These are phyloP conservation scores for Colletotrichum karsti DNA, from an alignment of 2,329 filamentous ascomycete species.

Conservation along the genomic window DNA sequence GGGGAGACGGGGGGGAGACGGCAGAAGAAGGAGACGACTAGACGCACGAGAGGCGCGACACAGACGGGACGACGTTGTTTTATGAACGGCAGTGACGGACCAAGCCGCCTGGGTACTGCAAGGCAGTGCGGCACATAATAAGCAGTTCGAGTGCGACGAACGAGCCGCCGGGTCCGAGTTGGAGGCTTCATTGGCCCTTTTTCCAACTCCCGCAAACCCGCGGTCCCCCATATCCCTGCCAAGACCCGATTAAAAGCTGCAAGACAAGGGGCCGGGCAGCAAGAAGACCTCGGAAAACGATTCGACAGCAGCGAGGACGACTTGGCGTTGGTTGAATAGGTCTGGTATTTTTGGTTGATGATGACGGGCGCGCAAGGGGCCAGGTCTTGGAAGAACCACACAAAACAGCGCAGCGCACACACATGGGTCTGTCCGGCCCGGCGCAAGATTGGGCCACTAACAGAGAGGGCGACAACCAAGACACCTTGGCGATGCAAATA, in stretches of 20 bases:
- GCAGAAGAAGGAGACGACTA: not conserved
- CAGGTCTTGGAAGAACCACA: no score
- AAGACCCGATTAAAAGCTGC: not conserved
- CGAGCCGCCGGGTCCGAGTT: slow-evolving; percentile 14
- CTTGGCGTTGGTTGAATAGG: not conserved
- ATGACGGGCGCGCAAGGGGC: no score
- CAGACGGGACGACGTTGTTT: not conserved
- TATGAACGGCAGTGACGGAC: not conserved
- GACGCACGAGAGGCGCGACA: not conserved
- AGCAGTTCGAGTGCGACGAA: not conserved
- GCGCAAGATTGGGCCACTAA: no score
- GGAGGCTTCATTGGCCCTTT: slow-evolving; percentile 8
- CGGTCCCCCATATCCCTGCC: slow-evolving; percentile 8
- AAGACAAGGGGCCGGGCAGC: not conserved
- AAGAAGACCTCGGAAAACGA: not conserved
- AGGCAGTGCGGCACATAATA: not conserved
- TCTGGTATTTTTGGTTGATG: not conserved
- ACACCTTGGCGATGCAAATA: no score
- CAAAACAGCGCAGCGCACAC: not conserved
- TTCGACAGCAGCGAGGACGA: not conserved
- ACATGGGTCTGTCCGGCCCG: not conserved
- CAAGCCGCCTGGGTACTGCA: not conserved
- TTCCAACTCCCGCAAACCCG: not conserved
- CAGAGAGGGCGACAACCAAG: no score
- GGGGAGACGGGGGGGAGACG: not conserved